Percentiles rank a stretch among this genome's conserved stretches.
phyloP scores from a whole-genome alignment of 129 eudicot species.

The Flaveria brownii region DNA sequence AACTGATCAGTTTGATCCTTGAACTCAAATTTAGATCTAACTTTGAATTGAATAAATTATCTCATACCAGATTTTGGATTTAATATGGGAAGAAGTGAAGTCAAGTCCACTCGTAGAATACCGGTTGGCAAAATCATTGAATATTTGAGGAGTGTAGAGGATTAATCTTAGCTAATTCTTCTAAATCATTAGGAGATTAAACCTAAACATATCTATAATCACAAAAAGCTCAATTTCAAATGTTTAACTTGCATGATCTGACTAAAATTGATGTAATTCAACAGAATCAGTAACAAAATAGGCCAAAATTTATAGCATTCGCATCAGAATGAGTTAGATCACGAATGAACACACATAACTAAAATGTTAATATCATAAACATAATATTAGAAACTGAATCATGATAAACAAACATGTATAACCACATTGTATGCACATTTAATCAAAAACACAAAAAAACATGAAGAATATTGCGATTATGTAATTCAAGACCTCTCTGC shows the following conservation, averaged over 20 bases:
- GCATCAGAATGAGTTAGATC: slow-evolving; percentile 3
- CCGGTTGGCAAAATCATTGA: not conserved
- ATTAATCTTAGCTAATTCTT: slow-evolving; percentile 6
- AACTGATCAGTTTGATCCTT: not conserved
- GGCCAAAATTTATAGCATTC: not conserved
- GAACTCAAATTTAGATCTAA: not conserved
- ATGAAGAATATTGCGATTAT: not conserved
- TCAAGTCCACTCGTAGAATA: not conserved
- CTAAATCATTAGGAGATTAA: not conserved
- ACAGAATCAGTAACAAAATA: not conserved
- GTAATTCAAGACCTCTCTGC: slow-evolving; percentile 27
- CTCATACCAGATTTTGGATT: slow-evolving; percentile 4
- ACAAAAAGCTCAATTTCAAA: slow-evolving; percentile 7
- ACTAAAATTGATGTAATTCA: not conserved
- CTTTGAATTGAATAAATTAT: not conserved
- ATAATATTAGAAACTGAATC: not conserved
- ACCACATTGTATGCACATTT: not conserved
- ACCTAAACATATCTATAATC: not conserved
- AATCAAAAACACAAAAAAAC: not conserved
- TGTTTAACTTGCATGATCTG: not conserved
- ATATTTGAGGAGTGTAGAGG: not conserved
- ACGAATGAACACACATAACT: slow-evolving; percentile 16
- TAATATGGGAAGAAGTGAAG: not conserved
- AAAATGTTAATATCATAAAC: not conserved
- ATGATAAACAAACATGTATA: not conserved